Conservation (phyloP, 1,284 basidiomycete genomes). For the Rhodotorula mucilaginosa region DNA sequence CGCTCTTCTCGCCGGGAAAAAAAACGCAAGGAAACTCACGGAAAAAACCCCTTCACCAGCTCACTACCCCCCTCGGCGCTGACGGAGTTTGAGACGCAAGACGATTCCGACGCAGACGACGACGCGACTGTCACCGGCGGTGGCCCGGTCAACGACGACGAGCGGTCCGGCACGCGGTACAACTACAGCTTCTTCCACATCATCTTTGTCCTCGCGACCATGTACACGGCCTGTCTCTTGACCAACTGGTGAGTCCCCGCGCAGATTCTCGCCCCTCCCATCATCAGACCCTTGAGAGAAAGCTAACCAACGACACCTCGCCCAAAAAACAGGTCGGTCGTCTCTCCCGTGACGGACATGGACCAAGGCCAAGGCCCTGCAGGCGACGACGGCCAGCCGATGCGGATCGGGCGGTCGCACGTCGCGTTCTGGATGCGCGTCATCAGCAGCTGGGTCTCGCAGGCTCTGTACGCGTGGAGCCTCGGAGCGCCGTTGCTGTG, state of each 20-base stretch:
- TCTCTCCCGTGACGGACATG: constrained; percentile 58
- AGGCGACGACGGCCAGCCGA: constrained; percentile 54
- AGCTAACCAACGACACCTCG: neutral
- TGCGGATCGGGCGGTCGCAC: constrained; percentile 91
- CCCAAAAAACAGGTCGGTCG: constrained; percentile 63
- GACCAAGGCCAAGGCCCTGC: no score
- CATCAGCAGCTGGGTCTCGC: constrained; percentile 91
- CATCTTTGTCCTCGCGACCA: constrained; percentile 91
- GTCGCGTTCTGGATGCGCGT: constrained; percentile 99
- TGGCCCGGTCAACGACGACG: constrained; percentile 80
- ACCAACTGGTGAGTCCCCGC: constrained; percentile 60
- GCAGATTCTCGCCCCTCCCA: neutral
- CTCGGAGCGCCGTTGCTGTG: constrained; percentile 76
- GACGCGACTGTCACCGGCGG: constrained; percentile 62
- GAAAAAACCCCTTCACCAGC: neutral
- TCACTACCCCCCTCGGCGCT: constrained; percentile 82
- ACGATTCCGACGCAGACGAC: constrained; percentile 63
- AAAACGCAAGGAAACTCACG: neutral
- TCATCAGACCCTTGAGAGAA: no score
- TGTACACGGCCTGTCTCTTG: constrained; percentile 98
- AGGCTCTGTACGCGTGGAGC: constrained; percentile 85
- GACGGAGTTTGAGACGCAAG: neutral
- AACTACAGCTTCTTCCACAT: constrained; percentile 99
- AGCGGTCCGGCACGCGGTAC: constrained; percentile 93
- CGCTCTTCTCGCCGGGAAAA: neutral